Evolutionary conservation across 2,329 filamentous ascomycete species (phyloP).

Genomic region (Xylaria arbuscula): DNA sequence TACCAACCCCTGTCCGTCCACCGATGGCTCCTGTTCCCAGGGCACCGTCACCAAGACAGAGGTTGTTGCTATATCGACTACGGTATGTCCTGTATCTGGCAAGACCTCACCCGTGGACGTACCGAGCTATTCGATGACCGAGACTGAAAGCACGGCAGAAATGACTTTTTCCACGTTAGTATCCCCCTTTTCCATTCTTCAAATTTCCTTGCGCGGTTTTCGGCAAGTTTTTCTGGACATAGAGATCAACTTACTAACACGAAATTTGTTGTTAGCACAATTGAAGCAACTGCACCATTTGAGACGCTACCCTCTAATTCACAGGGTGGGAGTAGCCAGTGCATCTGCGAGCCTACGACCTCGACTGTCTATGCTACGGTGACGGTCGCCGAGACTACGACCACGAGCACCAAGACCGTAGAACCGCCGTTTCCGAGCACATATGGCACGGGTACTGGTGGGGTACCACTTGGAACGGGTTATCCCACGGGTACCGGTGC

Average conservation of each 20-base stretch:
- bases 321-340: conserved; percentile 18
- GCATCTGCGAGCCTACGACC: conserved; percentile 42
- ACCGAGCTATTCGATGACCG: conserved; percentile 47
- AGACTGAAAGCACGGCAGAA: conserved; percentile 38
- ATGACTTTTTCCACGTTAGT: conserved; percentile 44
- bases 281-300: conserved; percentile 13
- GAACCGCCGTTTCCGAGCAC: conserved; percentile 45
- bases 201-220: neutral
- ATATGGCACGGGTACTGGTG: conserved; percentile 37
- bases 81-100: conserved; percentile 46
- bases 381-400: conserved; percentile 37
- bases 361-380: conserved; percentile 46
- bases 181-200: conserved; percentile 19
- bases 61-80: conserved; percentile 47
- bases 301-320: conserved; percentile 22
- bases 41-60: conserved; percentile 46
- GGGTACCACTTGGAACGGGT: conserved; percentile 30
- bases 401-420: conserved; percentile 43
- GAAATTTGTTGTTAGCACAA: conserved; percentile 9
- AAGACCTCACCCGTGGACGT: conserved; percentile 37
- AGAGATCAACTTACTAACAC: conserved; percentile 34
- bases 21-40: neutral
- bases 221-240: too few species aligned
- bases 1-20: conserved; percentile 23
- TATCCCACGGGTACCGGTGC: conserved; percentile 32